Percentiles rank a stretch among this genome's conserved stretches.
phyloP scores from a whole-genome alignment of 2,329 filamentous ascomycete genomes.

The Metarhizium rileyi region DNA sequence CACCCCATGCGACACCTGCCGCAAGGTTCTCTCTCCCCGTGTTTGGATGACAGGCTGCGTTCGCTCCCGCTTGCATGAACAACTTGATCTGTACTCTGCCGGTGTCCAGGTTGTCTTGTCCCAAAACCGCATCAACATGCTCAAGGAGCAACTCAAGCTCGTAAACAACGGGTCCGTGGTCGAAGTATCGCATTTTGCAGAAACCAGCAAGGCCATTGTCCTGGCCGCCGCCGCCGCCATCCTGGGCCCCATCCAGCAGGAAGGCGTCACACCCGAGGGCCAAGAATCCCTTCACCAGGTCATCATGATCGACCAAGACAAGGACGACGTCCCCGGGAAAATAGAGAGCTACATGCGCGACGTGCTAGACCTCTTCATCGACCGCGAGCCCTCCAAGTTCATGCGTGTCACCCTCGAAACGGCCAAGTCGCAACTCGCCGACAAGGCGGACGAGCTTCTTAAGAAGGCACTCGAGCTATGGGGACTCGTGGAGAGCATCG shows the following conservation, averaged over 20 bases:
- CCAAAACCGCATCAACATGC: constrained; percentile 46
- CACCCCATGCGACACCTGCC: constrained; percentile 52
- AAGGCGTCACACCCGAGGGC: constrained; percentile 23
- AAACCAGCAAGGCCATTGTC: constrained; percentile 32
- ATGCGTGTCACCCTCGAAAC: constrained; percentile 48
- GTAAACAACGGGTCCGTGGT: constrained; percentile 39
- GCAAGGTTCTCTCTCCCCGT: constrained; percentile 51
- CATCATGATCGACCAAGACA: constrained; percentile 52
- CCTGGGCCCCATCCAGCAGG: constrained; percentile 25
- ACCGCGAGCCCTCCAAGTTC: constrained; percentile 49
- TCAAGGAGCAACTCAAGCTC: constrained; percentile 41
- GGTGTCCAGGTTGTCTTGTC: constrained; percentile 54
- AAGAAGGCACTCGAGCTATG: constrained; percentile 52
- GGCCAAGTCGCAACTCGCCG: constrained; percentile 35
- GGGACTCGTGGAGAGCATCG: constrained; percentile 55
- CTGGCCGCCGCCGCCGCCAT: constrained; percentile 25
- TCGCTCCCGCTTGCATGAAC: constrained; percentile 50
- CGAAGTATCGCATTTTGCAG: constrained; percentile 51
- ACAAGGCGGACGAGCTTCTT: constrained; percentile 44
- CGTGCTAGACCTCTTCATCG: constrained; percentile 47
- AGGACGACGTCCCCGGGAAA: constrained; percentile 48
- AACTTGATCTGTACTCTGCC: constrained; percentile 53
- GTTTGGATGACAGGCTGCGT: constrained; percentile 58
- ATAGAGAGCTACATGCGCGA: constrained; percentile 52
- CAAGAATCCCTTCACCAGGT: constrained; percentile 22